Evolutionary conservation across 1,284 basidiomycete species (phyloP).

Genomic region (Ceratobasidium sp.): DNA sequence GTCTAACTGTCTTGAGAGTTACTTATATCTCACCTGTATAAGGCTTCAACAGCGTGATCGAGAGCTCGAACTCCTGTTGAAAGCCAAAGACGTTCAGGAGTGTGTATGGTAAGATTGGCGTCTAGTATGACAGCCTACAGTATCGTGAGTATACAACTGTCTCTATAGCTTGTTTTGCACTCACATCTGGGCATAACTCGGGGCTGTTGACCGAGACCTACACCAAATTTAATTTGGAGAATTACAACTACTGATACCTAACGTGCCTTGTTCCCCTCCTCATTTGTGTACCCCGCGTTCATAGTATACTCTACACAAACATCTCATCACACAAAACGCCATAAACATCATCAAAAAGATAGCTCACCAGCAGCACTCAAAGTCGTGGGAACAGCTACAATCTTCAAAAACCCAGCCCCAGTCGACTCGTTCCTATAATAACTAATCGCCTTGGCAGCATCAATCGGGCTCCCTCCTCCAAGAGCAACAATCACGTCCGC

Average conservation of each 20-base stretch:
- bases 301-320: constrained; percentile 55
- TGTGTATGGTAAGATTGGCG: constrained; percentile 77
- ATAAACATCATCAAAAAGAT: not conserved
- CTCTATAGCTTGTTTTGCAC: not conserved
- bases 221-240: not conserved
- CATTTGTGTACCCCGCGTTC: constrained; percentile 80
- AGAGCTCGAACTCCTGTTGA: constrained; percentile 82
- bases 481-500: constrained; percentile 79
- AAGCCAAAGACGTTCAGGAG: constrained; percentile 82
- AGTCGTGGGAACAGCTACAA: constrained; percentile 85
- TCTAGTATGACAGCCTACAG: constrained; percentile 74
- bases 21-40: constrained; percentile 57
- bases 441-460: constrained; percentile 79
- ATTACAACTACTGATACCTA: not conserved
- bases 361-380: constrained; percentile 71
- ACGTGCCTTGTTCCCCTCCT: constrained; percentile 73
- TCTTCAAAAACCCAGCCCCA: constrained; percentile 65
- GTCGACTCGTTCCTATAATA: constrained; percentile 70
- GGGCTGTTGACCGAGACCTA: constrained; percentile 62
- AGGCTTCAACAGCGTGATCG: constrained; percentile 77
- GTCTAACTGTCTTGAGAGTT: not conserved
- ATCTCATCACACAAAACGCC: not conserved
- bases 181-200: constrained; percentile 70
- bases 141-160: not conserved
- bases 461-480: constrained; percentile 84